Conservation (phyloP, 2,329 filamentous ascomycete genomes). For the Hypoxylon sp. region DNA sequence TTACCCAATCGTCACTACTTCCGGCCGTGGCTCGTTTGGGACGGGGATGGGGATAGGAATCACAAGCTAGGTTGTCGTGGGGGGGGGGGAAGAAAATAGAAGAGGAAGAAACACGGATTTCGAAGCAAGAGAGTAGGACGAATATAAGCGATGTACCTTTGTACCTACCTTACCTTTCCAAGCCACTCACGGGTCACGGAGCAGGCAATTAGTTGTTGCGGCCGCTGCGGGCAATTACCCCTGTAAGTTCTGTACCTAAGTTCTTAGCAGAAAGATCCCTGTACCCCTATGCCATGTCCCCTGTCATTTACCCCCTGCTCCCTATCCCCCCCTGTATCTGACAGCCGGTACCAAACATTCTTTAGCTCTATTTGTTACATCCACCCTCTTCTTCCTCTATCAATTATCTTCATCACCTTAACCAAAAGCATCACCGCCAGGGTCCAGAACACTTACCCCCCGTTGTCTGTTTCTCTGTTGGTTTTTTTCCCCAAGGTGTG, state of each 20-base stretch:
- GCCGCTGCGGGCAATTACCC: too few relatives aligned
- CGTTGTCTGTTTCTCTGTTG: conserved; percentile 9
- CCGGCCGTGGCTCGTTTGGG: conserved; percentile 14
- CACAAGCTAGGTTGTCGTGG: conserved; percentile 19
- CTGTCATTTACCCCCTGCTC: conserved; percentile 1
- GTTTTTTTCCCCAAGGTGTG: conserved; percentile 22
- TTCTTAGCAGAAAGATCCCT: too few relatives aligned
- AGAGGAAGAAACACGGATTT: conserved; percentile 24
- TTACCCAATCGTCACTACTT: too few relatives aligned
- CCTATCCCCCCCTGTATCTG: not conserved
- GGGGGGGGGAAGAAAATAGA: conserved; percentile 14
- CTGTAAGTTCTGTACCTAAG: too few relatives aligned
- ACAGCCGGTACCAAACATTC: conserved; percentile 6
- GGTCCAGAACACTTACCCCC: conserved; percentile 23
- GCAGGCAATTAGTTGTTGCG: conserved; percentile 22
- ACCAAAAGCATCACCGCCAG: conserved; percentile 12
- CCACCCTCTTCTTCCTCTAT: conserved; percentile 16
- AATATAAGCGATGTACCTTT: conserved; percentile 12
- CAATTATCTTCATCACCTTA: conserved; percentile 8
- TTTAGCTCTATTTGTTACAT: conserved; percentile 11
- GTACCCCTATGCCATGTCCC: too few relatives aligned
- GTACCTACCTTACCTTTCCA: conserved; percentile 2
- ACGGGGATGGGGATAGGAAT: too few relatives aligned
- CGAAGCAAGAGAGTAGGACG: conserved; percentile 15
- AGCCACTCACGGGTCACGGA: not conserved